Percentiles rank a stretch among this genome's conserved stretches.
Conservation (phyloP, 108 stramenopile species). For the Ochromonas danica region DNA sequence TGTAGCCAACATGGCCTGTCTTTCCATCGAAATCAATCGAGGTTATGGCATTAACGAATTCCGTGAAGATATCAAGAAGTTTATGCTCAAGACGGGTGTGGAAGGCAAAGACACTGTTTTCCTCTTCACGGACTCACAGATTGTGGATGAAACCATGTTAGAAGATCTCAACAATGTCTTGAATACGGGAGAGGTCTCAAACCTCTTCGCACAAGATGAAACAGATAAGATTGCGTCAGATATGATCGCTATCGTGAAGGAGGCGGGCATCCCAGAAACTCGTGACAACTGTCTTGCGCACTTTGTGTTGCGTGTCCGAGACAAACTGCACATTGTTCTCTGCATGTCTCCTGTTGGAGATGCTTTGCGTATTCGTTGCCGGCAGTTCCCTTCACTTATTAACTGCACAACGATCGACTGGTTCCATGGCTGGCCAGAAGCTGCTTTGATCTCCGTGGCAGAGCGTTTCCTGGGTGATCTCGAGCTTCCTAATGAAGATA, state of each 20-base stretch:
- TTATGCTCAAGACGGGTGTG: slow-evolving; percentile 62
- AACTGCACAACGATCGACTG: slow-evolving; percentile 70
- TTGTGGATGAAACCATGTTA: slow-evolving; percentile 66
- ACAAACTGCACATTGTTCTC: slow-evolving; percentile 62
- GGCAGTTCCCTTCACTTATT: slow-evolving; percentile 64
- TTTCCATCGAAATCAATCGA: slow-evolving; percentile 61
- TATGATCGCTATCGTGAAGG: slow-evolving; percentile 60
- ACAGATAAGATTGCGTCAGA: slow-evolving; percentile 55
- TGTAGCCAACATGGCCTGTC: slow-evolving; percentile 54
- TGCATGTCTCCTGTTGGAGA: slow-evolving; percentile 67
- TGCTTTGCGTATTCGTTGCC: slow-evolving; percentile 60
- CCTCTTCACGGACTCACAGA: slow-evolving; percentile 67
- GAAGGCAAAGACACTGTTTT: slow-evolving; percentile 56
- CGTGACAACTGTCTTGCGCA: slow-evolving; percentile 56
- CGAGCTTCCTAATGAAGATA: slow-evolving; percentile 47
- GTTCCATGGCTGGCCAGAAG: slow-evolving; percentile 64
- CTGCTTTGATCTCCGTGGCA: slow-evolving; percentile 61
- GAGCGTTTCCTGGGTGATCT: slow-evolving; percentile 52
- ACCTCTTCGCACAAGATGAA: slow-evolving; percentile 62
- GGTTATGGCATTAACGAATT: slow-evolving; percentile 63
- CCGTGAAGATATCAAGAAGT: slow-evolving; percentile 65
- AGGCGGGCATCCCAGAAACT: slow-evolving; percentile 60
- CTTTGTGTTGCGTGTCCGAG: slow-evolving; percentile 60
- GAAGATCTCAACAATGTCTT: slow-evolving; percentile 69
- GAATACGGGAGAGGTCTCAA: slow-evolving; percentile 66